Evolutionary conservation across 106 monocot species (phyloP), one percentile per base, ranked within the genome.

Genomic region (Acorus gramineus): DNA sequence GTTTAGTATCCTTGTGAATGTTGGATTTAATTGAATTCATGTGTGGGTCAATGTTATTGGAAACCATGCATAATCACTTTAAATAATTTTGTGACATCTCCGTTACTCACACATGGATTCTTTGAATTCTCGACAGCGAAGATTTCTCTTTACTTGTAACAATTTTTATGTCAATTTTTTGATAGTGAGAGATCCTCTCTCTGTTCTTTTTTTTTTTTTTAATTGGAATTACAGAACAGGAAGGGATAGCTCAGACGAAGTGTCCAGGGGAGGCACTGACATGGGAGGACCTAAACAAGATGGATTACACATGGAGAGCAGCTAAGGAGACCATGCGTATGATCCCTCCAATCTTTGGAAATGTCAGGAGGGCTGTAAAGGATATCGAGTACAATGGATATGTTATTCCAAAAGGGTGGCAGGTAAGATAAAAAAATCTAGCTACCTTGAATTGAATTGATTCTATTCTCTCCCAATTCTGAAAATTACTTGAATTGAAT

Each of bases 401-500:
- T 11, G 49, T 49, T 49, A 76, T 81, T 46, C 76, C 81, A 45
- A 71, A 68, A 68, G 76, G 81, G 43, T 81, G 81, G 81, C 81
- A 76, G 42, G 79, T 78, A 68, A 47, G 62, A 28, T 28, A 28
- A 28, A 1, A 1, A 47, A 7, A 47, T 2, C 4, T 6, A 2
- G 0, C 7, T 43, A 4, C 8, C 10, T 67, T 28, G 28, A 28
- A 28, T 3, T 3, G 6, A 2, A 11, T 14, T 3, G 13, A 0
- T 5, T n/a, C 3, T 0, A 5, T 43, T 6, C 8, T 4, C 3
- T 47, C 5, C 46, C 7, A 4, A 46, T 3, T 14, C 43, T 67
- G n/a, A 2, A 0, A 28, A 28, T 1, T 7, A 44, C 42, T 60
- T 42, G 11, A n/a, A n/a, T 2, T 3, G 6, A 2, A 11, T 14